A percentile compares a stretch with the other conserved stretches of the same genome.
These are phyloP conservation scores for Auricularia heimuer DNA, from an alignment of 768 basidiomycete species.

Conservation along the genomic window DNA sequence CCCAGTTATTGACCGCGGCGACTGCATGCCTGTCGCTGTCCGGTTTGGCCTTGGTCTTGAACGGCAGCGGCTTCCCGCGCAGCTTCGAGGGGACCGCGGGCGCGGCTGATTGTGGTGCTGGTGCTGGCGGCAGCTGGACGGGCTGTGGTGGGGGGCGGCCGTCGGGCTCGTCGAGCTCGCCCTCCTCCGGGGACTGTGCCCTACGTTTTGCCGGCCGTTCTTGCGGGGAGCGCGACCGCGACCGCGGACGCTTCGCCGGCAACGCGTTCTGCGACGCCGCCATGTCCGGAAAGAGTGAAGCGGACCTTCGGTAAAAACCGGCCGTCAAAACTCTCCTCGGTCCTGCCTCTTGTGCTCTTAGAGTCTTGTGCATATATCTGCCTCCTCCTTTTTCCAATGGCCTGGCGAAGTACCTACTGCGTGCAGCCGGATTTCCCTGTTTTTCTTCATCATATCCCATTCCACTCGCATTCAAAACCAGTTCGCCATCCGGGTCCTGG, in stretches of 20 bases:
- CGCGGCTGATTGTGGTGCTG: conserved; percentile 3
- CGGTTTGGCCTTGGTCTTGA: conserved; percentile 51
- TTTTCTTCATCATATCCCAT: too few species aligned
- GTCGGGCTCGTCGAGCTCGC: conserved; percentile 60
- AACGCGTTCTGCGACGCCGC: background rate
- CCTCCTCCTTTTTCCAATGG: too few species aligned
- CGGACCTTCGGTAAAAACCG: too few species aligned
- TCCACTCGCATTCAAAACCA: too few species aligned
- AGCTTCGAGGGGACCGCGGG: conserved; percentile 20
- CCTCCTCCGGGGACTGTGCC: conserved; percentile 62
- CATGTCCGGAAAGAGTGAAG: background rate
- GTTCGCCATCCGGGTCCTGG: too few species aligned
- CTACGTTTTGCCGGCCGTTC: conserved; percentile 45
- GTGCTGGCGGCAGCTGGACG: conserved; percentile 7
- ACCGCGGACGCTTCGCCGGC: background rate
- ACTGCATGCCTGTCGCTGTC: conserved; percentile 10
- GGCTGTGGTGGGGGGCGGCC: conserved; percentile 13
- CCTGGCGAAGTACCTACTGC: too few species aligned
- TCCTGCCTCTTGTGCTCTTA: too few species aligned
- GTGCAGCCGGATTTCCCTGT: too few species aligned
- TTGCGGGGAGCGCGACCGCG: conserved; percentile 36
- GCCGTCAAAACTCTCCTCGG: too few species aligned
- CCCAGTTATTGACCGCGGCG: conserved; percentile 1
- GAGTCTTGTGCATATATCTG: too few species aligned
- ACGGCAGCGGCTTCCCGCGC: conserved; percentile 28